Evolutionary conservation across 164 flowering plant genomes (phyloP), one percentile per base, ranked within the genome.

Genomic region (Macadamia tetraphylla): DNA sequence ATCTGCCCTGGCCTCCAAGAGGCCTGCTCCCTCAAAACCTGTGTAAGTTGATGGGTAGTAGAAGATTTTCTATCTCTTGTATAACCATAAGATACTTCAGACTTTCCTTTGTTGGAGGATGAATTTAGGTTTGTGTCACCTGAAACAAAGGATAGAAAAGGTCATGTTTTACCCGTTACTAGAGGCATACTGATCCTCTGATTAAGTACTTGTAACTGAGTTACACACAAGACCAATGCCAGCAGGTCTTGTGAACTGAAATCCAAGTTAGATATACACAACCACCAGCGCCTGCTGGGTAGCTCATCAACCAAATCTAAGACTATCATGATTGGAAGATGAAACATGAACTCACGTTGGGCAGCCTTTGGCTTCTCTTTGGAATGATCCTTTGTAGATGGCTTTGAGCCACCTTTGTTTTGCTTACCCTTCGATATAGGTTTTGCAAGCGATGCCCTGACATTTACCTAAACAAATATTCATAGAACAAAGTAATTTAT

Each of bases 401-500:
- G 52, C 51, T 31, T 60, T 56, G 71, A 23, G 12, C 40, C 63
- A 49, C 59, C 69, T 68, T 77, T 80, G 52, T 17, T 64, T 68
- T 71, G 79, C 72, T 74, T 78, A 43, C 72, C 65, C 67, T 70
- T 79, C 43, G 69, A 58, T 35, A 69, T 14, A 51, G 84, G 82
- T 69, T 75, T 81, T 4, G 84, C 84, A 73, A 81, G 77, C 58
- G 80, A 78, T 10, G 75, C 82, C 46, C 73, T 77, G 61, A 81
- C 61, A 59, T 73, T 74, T 9, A 76, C 77, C 84, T 81, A 66
- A 30, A 70, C 15, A 61, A 23, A 23, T 23, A 10, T 29, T 56
- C 32, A 71, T 2, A 17, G 5, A 30, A 43, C 42, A 9, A 1
- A 70, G 29, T 4, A 57, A 53, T 11, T 43, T 17, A 63, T 1